Evolutionary conservation across 2,329 filamentous ascomycete genomes (phyloP), one percentile per base, ranked within the genome.

Genomic region (Fusarium bactridioides): DNA sequence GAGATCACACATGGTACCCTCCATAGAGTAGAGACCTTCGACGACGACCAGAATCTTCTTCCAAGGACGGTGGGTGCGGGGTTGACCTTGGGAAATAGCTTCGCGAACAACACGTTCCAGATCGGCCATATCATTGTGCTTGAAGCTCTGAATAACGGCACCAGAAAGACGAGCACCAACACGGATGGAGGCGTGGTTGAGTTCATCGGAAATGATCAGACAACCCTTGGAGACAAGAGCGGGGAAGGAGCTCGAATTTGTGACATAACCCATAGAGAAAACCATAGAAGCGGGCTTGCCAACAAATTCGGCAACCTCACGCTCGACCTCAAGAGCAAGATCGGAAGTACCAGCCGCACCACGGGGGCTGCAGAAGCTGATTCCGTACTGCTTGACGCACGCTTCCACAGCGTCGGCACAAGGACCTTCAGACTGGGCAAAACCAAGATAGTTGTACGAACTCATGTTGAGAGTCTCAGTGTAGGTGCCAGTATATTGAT

Each of bases 371-470:
- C 91, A 91, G 75, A 92, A 89, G 77, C 91, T 93, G 72, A 98
- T 90, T 45, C 95, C 95, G 78, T 97, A 96, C 79, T 92, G 95
- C 82, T 90, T 91, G 73, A 97, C 90, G 51, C 89, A 90, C 51
- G 95, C 92, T 84, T 99, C 96, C 8, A 95, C 94, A 19, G 93
- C 92, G 81, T 98, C 95, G 51, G 96, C 96, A 79, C 96, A 99
- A 44, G 96, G 95, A 16, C 96, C 96, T 74, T 98, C 95, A 0
- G 96, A 98, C 82, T 99, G 96, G 57, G 96, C 96, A 78, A 99
- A 99, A 47, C 96, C 96, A 29, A 99, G 93, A 80, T 99, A 99
- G 83, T 99, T 99, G 88, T 99, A 99, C 3, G 96, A 99, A 85
- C 95, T 98, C 92, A 99, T 93, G 84, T 99, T 99, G 77, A 99